These are phyloP conservation scores for Ceratocystis destructans DNA, from an alignment of 2,329 filamentous ascomycete species.

Conservation along the genomic window DNA sequence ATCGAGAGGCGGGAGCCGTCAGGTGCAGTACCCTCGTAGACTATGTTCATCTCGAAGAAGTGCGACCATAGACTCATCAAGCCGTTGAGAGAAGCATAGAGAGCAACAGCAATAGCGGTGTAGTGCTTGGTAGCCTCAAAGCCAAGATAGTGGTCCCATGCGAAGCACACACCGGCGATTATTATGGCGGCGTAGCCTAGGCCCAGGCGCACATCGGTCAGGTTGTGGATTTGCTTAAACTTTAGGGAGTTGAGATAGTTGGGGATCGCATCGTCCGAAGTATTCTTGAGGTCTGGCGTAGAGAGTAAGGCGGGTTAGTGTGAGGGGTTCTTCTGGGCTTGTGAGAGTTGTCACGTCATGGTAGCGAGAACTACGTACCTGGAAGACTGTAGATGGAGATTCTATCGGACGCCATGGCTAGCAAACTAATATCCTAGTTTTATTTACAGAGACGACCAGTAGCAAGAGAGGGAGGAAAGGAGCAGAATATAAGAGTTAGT, in stretches of 20 bases:
- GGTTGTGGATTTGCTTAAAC: conserved; percentile 68
- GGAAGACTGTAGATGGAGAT: conserved; percentile 55
- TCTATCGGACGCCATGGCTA: conserved; percentile 32
- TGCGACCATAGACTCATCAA: conserved; percentile 73
- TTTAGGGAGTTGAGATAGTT: conserved; percentile 83
- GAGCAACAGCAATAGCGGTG: conserved; percentile 62
- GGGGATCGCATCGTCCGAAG: conserved; percentile 83
- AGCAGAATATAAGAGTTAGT: not conserved
- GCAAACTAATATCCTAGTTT: not conserved
- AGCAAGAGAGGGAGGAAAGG: not conserved
- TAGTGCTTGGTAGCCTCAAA: conserved; percentile 76
- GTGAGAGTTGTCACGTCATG: not conserved
- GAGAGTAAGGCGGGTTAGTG: conserved; percentile 3
- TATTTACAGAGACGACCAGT: not conserved
- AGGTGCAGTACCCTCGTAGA: conserved; percentile 61
- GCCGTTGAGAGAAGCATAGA: conserved; percentile 69
- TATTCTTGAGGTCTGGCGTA: conserved; percentile 77
- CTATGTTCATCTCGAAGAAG: conserved; percentile 63
- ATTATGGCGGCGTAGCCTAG: conserved; percentile 73
- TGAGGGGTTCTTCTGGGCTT: not conserved
- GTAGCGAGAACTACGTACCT: conserved; percentile 29
- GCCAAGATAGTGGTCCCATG: conserved; percentile 80
- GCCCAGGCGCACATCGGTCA: conserved; percentile 67
- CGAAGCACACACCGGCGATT: conserved; percentile 72
- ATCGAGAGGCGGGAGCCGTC: conserved; percentile 59